Evolutionary conservation across 148 eudicot species (phyloP), one percentile per base, ranked within the genome.

Genomic region (Fagopyrum tataricum): DNA sequence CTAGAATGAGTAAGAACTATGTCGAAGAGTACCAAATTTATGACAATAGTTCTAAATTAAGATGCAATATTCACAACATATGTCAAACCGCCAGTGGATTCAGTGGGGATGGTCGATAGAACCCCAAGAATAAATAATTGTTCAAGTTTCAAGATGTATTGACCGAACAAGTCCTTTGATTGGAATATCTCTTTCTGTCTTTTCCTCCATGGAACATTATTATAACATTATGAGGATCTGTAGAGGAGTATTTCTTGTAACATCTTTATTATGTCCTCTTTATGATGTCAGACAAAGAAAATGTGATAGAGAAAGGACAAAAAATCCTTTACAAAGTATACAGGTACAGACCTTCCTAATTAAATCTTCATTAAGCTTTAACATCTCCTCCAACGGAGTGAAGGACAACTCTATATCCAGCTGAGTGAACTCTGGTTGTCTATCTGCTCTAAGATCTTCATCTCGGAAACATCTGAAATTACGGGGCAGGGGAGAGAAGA

Each of bases 341-440:
- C 69, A 64, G 39, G 44, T 26, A 39, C 43, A 13, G 31, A 95
- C 98, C 98, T 95, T 87, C 77, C 98, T 83, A 74, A 95, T 95
- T 78, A 95, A 82, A 81, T 91, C 96, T 86, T 95, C 98, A 88
- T 91, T 95, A 76, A 95, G 90, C 85, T 74, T 90, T 74, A 95
- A 78, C 93, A 95, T 95, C 74, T 88, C 93, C 64, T 95, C 98
- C 82, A 91, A 71, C 74, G 97, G 91, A 83, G 91, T 90, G 78
- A 91, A 95, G 56, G 98, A 93, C 89, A 95, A 76, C 81, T 95
- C 98, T 85, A 91, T 87, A 82, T 95, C 98, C 31, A 95, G 80
- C 76, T 95, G 98, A 41, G 98, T 91, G 81, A 95, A 95, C 85
- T 95, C 98, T 55, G 98, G 97, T 76, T 95, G 98, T 79, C 97